Evolutionary conservation across 2,329 filamentous ascomycete genomes (phyloP).

Genomic region (Cytospora schulzeri): DNA sequence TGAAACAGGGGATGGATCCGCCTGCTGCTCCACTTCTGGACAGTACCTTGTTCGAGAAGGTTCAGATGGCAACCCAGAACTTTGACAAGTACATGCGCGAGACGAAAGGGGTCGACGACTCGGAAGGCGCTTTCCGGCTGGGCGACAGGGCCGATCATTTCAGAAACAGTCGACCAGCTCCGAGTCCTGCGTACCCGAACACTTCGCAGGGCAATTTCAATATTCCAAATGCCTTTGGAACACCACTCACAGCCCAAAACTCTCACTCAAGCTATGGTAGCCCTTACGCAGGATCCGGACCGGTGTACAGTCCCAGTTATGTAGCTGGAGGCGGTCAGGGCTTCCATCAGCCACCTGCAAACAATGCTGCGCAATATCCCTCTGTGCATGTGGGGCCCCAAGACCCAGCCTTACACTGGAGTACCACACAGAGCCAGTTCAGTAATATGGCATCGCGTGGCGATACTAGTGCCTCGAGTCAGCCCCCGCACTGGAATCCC

Average conservation of each 20-base stretch:
- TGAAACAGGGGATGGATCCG: background rate
- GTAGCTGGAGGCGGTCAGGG: too few species aligned
- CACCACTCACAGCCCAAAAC: background rate
- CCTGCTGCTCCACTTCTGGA: background rate
- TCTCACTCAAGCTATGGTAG: too few species aligned
- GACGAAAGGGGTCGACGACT: background rate
- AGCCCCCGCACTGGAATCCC: too few species aligned
- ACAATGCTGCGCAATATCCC: too few species aligned
- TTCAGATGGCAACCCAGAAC: background rate
- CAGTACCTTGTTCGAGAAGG: background rate
- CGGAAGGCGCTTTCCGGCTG: background rate
- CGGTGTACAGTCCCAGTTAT: too few species aligned
- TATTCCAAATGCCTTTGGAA: background rate
- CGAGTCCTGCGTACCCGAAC: background rate
- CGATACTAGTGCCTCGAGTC: too few species aligned
- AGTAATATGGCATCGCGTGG: too few species aligned
- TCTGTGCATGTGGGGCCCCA: too few species aligned
- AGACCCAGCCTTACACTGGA: too few species aligned
- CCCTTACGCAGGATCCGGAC: too few species aligned
- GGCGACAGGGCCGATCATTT: background rate
- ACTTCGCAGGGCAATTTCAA: background rate
- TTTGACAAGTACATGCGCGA: conserved; percentile 9
- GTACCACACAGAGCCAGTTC: too few species aligned
- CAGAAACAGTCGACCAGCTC: background rate
- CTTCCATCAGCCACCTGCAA: too few species aligned